Evolutionary conservation across 768 basidiomycete species (phyloP).

Genomic region (Paxillus involutus): DNA sequence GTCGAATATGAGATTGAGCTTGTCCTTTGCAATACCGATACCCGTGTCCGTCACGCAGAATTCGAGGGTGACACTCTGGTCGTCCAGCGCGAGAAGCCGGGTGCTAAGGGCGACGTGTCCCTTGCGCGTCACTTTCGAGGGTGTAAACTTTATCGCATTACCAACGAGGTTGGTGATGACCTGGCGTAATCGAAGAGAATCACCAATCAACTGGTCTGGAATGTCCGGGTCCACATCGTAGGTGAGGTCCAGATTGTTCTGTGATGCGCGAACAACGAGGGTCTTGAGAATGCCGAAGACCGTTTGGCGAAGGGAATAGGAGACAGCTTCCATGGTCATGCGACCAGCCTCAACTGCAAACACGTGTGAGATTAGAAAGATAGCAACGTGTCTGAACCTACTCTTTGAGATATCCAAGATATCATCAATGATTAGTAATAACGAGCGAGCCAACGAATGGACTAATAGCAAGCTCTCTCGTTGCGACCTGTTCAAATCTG

Average conservation of each 20-base stretch:
- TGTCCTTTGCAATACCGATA: conserved; percentile 98
- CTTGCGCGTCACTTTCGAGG: conserved; percentile 70
- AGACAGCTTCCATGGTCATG: conserved; percentile 99
- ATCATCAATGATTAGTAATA: conserved; percentile 97
- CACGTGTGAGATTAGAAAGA: conserved; percentile 6
- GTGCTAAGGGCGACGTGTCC: conserved; percentile 92
- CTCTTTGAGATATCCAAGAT: conserved; percentile 99
- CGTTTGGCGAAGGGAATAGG: conserved; percentile 94
- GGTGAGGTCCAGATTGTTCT: conserved; percentile 94
- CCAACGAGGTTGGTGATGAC: conserved; percentile 95
- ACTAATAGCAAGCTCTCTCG: conserved; percentile 94
- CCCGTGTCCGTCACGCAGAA: conserved; percentile 98
- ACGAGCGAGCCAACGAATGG: conserved; percentile 88
- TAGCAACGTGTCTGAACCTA: conserved; percentile 42
- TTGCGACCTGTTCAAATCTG: conserved; percentile 91
- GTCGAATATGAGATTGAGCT: conserved; percentile 97
- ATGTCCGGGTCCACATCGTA: conserved; percentile 96
- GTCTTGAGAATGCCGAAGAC: conserved; percentile 98
- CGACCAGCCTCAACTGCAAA: conserved; percentile 91
- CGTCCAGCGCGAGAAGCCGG: conserved; percentile 73
- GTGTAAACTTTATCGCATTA: conserved; percentile 97
- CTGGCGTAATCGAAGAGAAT: conserved; percentile 90
- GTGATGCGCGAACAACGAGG: conserved; percentile 93
- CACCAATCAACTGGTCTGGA: conserved; percentile 95
- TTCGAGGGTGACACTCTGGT: conserved; percentile 85